These are phyloP conservation scores for Yarrowia sp. DNA, from an alignment of 805 yeast genomes.

Conservation along the genomic window DNA sequence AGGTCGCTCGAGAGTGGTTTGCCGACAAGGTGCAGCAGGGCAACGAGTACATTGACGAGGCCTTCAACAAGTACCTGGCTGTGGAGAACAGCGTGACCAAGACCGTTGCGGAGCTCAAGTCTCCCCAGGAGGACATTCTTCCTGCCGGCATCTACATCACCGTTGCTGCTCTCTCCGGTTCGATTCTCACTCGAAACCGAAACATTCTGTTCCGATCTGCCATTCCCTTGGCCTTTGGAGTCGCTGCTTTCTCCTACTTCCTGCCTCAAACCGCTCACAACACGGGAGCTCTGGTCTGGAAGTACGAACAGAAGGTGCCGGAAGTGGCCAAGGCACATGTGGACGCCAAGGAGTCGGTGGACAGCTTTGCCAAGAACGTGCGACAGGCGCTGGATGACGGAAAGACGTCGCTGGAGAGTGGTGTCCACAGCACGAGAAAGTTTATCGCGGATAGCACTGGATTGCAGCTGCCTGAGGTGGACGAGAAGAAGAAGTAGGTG, in stretches of 20 bases:
- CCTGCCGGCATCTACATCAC: slow-evolving; percentile 69
- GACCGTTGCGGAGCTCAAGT: slow-evolving; percentile 63
- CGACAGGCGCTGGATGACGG: slow-evolving; percentile 46
- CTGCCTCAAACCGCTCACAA: slow-evolving; percentile 71
- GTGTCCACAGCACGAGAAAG: slow-evolving; percentile 45
- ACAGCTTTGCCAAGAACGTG: slow-evolving; percentile 45
- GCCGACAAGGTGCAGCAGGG: slow-evolving; percentile 40
- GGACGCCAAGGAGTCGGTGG: slow-evolving; percentile 47
- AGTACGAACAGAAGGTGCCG: slow-evolving; percentile 62
- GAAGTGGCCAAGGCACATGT: slow-evolving; percentile 62
- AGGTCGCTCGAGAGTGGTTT: slow-evolving; percentile 48
- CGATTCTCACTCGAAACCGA: slow-evolving; percentile 67
- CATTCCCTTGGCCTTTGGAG: slow-evolving; percentile 60
- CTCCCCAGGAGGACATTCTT: slow-evolving; percentile 62
- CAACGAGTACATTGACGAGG: slow-evolving; percentile 46
- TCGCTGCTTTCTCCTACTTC: slow-evolving; percentile 62
- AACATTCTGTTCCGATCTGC: slow-evolving; percentile 53
- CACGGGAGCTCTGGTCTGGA: slow-evolving; percentile 56
- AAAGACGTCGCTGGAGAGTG: slow-evolving; percentile 41
- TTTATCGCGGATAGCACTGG: slow-evolving; percentile 61
- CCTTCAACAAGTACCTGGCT: slow-evolving; percentile 51
- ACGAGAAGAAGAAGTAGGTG: slow-evolving; percentile 37
- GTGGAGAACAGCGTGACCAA: slow-evolving; percentile 63
- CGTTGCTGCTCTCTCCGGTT: slow-evolving; percentile 69
- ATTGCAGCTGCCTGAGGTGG: slow-evolving; percentile 61